Evolutionary conservation across 352 stramenopile species (phyloP).

Genomic region (Ophiocytium majus): DNA sequence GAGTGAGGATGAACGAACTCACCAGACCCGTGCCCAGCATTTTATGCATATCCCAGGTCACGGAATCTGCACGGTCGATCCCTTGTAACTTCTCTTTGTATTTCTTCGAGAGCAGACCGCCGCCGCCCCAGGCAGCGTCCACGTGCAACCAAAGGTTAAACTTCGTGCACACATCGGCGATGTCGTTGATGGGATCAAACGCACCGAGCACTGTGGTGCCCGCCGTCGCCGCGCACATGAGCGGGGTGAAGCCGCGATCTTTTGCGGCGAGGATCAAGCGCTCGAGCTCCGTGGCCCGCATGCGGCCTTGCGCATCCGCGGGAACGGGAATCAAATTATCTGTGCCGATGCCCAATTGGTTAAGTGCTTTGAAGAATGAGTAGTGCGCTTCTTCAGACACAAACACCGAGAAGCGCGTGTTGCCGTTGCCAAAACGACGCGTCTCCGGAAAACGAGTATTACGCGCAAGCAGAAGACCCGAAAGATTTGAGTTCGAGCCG

Average conservation of each 20-base stretch:
- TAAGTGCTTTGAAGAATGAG: conserved; percentile 20
- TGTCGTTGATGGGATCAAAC: conserved; percentile 6
- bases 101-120: conserved; percentile 1
- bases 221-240: conserved; percentile 6
- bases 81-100: not conserved
- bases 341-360: not conserved
- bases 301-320: not conserved
- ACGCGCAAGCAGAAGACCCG: not conserved
- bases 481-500: not conserved
- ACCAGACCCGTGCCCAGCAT: conserved; percentile 12
- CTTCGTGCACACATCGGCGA: not conserved
- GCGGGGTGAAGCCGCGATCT: conserved; percentile 5
- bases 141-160: not conserved
- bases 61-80: not conserved
- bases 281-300: conserved; percentile 9
- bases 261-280: conserved; percentile 9
- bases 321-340: conserved; percentile 19
- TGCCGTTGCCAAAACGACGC: conserved; percentile 10
- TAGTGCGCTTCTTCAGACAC: conserved; percentile 12
- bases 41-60: conserved; percentile 7
- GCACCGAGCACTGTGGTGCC: not conserved
- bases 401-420: conserved; percentile 8
- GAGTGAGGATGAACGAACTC: conserved; percentile 7
- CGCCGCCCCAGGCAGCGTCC: not conserved
- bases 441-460: conserved; percentile 13